Base-by-base conservation (phyloP, 805 yeast species). In the Ogataea angusta region DNA sequence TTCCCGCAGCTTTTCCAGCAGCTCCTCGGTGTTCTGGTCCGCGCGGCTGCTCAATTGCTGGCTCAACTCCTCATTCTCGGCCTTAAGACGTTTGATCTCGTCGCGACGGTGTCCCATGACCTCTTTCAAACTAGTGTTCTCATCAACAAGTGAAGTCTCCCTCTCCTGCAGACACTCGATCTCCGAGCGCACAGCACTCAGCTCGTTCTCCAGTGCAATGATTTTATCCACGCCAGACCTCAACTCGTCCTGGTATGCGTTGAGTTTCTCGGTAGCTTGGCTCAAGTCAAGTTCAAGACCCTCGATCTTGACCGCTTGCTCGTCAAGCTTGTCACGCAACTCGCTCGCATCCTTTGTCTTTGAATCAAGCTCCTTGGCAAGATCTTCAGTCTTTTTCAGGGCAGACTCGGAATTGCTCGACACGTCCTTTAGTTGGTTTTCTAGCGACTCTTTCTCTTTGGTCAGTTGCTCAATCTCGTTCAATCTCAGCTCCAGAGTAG, bases 401-500 rank as follows among this genome's bases (percentile, higher is more conserved):
- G 46, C 15, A 6, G 30, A 22, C 12, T 35, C 47, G 9, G 36
- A 34, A 3, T 29, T 22, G 9, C 16, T 13, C 5, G 25, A 19
- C 17, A 34, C 3, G 6, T 47, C 36, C 14, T 36, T 28, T 9
- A 50, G 25, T 9, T 38, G 34, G 10, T n/a, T n/a, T 6, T 47
- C 44, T 9, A 46, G 15, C 2, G 38, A 18, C 1, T 18, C 18
- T 21, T 43, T 52, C 22, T 48, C 44, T 23, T 38, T 26, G 8
- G 17, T 14, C 23, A 49, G 19, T 14, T 46, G 41, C 21, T 47
- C 47, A 17, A 57, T 42, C 19, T 62, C 43, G 30, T 52, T 51
- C 1, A 49, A 40, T 14, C 59, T 61, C 36, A 50, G 43, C 22
- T 52, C 57, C 14, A 49, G 40, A 2, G 37, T 19, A 3, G 48